phyloP scores from a whole-genome alignment of 1,284 basidiomycete genomes.

The Pseudozyma sp. region DNA sequence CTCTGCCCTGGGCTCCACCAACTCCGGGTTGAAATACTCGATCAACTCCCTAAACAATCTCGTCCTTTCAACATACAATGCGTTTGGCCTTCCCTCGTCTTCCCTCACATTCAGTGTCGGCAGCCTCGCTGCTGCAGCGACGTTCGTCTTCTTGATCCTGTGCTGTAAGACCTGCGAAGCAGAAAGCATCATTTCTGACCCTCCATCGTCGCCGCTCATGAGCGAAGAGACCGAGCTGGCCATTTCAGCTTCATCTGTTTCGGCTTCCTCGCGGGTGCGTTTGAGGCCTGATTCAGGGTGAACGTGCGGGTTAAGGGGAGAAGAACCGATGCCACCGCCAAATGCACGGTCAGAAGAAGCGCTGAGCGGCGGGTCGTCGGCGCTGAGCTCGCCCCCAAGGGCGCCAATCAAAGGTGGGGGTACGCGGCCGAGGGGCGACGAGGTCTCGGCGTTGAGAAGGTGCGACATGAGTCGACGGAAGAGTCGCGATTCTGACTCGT shows the following conservation, averaged over 20 bases:
- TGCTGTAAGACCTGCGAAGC: conserved; percentile 41
- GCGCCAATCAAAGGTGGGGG: neutral
- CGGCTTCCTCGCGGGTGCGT: conserved; percentile 35
- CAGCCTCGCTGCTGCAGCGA: neutral
- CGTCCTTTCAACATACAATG: conserved; percentile 54
- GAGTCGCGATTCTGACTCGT: conserved; percentile 58
- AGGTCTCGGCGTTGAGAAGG: conserved; percentile 49
- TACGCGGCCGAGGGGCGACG: neutral
- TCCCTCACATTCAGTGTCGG: conserved; percentile 25
- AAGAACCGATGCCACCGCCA: conserved; percentile 26
- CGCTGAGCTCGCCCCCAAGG: conserved; percentile 5
- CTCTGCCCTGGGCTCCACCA: conserved; percentile 63
- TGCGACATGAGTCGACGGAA: conserved; percentile 68
- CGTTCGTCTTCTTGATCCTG: conserved; percentile 12
- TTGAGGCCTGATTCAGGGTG: conserved; percentile 30
- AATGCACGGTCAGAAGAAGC: neutral
- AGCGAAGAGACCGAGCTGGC: conserved; percentile 39
- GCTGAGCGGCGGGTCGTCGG: conserved; percentile 16
- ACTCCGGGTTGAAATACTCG: conserved; percentile 62
- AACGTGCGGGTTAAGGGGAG: conserved; percentile 28
- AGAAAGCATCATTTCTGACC: conserved; percentile 47
- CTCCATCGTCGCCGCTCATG: conserved; percentile 37
- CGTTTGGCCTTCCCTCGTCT: conserved; percentile 32
- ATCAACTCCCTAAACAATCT: conserved; percentile 62
- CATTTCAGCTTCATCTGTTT: conserved; percentile 47